Percentiles rank a stretch among this genome's conserved stretches.
Evolutionary conservation across 2,329 filamentous ascomycete genomes (phyloP).

Genomic region (Bipolaris zeicola): DNA sequence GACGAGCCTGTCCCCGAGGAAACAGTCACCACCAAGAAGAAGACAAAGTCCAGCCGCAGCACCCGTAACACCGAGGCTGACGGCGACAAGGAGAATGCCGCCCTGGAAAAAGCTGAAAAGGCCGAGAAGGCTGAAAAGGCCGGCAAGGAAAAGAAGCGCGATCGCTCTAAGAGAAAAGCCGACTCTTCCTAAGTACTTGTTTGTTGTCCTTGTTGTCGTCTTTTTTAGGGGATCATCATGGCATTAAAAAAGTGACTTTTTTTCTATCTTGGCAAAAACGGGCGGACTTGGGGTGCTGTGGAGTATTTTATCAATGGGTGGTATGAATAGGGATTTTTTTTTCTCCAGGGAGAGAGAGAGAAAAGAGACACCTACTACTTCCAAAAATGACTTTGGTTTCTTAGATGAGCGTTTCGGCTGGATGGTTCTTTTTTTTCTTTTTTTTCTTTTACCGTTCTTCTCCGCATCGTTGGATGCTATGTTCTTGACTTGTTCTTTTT

Average conservation of each 20-base stretch:
- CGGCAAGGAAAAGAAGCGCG: slow-evolving; percentile 40
- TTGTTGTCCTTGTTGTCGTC: background rate
- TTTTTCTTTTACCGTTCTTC: background rate
- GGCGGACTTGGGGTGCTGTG: no score
- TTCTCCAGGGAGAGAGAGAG: no score
- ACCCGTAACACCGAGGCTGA: slow-evolving; percentile 42
- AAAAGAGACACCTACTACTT: no score
- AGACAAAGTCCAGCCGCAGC: slow-evolving; percentile 42
- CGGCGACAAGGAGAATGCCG: slow-evolving; percentile 34
- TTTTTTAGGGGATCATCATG: background rate
- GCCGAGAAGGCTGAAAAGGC: slow-evolving; percentile 13
- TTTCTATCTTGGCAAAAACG: no score
- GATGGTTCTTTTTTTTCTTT: background rate
- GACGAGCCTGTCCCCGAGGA: slow-evolving; percentile 41
- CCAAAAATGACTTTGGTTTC: no score
- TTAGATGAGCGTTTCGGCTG: no score
- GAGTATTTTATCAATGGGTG: no score
- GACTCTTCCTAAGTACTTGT: slow-evolving; percentile 22
- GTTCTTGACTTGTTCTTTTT: background rate
- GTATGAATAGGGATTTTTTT: no score
- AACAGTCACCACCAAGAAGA: slow-evolving; percentile 38
- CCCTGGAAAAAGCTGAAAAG: slow-evolving; percentile 1
- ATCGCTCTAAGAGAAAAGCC: slow-evolving; percentile 42
- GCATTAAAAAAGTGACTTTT: no score
- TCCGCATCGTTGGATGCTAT: background rate